Percentiles rank a stretch among this genome's conserved stretches.
phyloP scores from a whole-genome alignment of 176 grass and related monocot species.

The Stipa capillata region DNA sequence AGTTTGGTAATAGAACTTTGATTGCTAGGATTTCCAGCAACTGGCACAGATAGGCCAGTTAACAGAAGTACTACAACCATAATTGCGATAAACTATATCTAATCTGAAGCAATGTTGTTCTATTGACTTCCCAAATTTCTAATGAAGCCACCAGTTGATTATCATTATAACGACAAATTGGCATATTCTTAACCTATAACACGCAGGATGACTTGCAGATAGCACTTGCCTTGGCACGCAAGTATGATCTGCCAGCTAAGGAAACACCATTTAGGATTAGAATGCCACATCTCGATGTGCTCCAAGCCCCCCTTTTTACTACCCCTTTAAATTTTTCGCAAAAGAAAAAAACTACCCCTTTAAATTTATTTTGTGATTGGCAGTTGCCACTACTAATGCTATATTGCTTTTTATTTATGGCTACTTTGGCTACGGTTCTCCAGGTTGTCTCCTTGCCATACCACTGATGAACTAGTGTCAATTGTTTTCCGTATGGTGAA shows the following conservation, averaged over 20 bases:
- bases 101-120: conserved; percentile 1
- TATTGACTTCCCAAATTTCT: conserved; percentile 3
- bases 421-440: not conserved
- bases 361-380: not conserved
- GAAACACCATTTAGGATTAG: conserved; percentile 1
- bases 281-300: conserved; percentile 9
- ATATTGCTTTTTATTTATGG: not conserved
- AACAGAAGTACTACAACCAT: not conserved
- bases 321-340: conserved; percentile 7
- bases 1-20: not conserved
- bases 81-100: not conserved
- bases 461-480: not conserved
- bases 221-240: conserved; percentile 9
- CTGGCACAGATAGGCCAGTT: not conserved
- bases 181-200: not conserved
- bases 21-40: not conserved
- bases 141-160: not conserved
- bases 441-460: not conserved
- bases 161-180: conserved; percentile 11
- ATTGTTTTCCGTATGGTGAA: not conserved
- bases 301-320: not conserved
- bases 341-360: not conserved
- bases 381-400: conserved; percentile 9
- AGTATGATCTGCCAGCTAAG: conserved; percentile 30
- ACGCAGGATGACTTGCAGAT: not conserved